A percentile compares a stretch with the other conserved stretches of the same genome.
Evolutionary conservation across 805 yeast species (phyloP).

Genomic region (Lipomyces kockii): DNA sequence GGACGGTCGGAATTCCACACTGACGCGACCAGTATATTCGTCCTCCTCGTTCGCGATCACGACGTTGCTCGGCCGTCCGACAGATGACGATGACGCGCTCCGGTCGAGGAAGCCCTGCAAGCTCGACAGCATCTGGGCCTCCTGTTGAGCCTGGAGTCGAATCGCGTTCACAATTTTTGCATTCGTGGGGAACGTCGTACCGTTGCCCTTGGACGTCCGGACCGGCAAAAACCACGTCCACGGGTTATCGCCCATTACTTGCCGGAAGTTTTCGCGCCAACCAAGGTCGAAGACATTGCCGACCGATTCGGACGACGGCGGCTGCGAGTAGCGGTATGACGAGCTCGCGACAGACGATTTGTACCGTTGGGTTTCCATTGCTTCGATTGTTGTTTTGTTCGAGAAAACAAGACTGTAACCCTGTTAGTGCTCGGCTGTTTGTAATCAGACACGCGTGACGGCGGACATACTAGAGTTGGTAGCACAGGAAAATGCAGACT

Average conservation of each 20-base stretch:
- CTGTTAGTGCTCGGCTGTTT: not conserved
- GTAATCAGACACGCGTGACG: not conserved
- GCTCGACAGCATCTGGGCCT: slow-evolving; percentile 34
- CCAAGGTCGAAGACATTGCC: slow-evolving; percentile 85
- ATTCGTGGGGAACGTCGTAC: slow-evolving; percentile 45
- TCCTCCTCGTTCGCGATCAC: slow-evolving; percentile 26
- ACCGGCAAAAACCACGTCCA: slow-evolving; percentile 75
- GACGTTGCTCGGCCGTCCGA: slow-evolving; percentile 9
- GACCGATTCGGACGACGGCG: slow-evolving; percentile 51
- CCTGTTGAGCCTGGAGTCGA: slow-evolving; percentile 45
- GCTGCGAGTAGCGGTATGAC: slow-evolving; percentile 48
- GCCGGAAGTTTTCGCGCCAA: slow-evolving; percentile 59
- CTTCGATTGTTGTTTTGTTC: slow-evolving; percentile 83
- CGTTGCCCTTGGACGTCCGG: slow-evolving; percentile 47
- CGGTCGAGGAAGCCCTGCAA: slow-evolving; percentile 25
- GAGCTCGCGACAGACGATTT: slow-evolving; percentile 44
- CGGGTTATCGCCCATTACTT: slow-evolving; percentile 73
- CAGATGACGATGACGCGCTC: not conserved
- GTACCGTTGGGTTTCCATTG: slow-evolving; percentile 50
- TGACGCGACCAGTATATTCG: slow-evolving; percentile 30
- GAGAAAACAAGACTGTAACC: slow-evolving; percentile 55
- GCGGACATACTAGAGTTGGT: slow-evolving; percentile 45
- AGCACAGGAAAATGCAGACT: slow-evolving; percentile 59
- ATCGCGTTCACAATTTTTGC: slow-evolving; percentile 40
- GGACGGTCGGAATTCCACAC: slow-evolving; percentile 34